Evolutionary conservation across 2,329 filamentous ascomycete genomes (phyloP), one percentile per base, ranked within the genome.

Genomic region (Paramyrothecium roridum): DNA sequence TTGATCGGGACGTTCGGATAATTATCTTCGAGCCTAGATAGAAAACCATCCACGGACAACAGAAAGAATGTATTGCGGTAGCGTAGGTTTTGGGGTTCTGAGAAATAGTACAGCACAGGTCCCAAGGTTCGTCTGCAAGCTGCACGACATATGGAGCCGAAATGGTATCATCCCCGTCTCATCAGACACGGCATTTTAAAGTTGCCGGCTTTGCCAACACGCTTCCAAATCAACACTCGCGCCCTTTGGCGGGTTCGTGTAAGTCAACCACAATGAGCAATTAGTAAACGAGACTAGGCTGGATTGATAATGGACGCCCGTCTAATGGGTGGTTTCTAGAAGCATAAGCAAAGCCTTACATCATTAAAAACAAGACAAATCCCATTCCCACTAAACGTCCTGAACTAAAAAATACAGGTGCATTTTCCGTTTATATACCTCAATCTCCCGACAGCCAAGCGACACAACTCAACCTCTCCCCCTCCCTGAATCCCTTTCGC

Each of bases 401-500:
- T 30, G 26, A 10, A 30, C 26, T 30, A 30, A 30, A 30, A 30
- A 30, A 30, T 30, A 30, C 26, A 30, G 26, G 26, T 30, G 26
- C 10, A 4, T 30, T 30, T 30, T 30, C 26, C 26, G 26, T 10
- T 30, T 30, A 30, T 30, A 30, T 30, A 30, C 26, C 26, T 30
- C 26, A 30, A 30, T 30, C 26, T 30, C 26, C 26, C 26, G 26
- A 30, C 26, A 6, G 26, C 26, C 4, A 30, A 30, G 10, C 26
- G 26, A 10, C 37, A 43, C 37, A 16, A 13, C n/a, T 33, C 55
- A 54, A 16, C 19, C n/a, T 50, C 51, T 3, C 37, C 56, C 52
- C 53, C 49, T 53, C 53, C 46, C 55, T 64, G 59, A 63, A n/a
- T n/a, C n/a, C n/a, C n/a, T 56, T 56, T 57, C 60, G 55, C 60